These are phyloP conservation scores for Auriscalpium orientale DNA, from an alignment of 768 basidiomycete genomes.

Conservation along the genomic window DNA sequence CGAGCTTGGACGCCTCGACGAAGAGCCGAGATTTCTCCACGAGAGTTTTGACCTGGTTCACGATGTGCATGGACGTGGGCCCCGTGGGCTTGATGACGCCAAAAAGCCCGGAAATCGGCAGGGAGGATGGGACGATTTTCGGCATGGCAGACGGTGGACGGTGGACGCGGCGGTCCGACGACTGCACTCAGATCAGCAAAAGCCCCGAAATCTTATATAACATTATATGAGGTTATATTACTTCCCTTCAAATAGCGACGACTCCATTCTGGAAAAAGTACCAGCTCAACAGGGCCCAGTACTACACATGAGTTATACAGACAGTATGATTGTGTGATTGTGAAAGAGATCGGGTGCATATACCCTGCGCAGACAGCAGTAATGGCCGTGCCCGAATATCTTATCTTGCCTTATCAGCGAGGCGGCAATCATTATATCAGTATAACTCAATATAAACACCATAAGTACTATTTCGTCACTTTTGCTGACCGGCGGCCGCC, in stretches of 20 bases:
- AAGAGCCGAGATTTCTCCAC: constrained; percentile 74
- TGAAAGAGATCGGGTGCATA: no score
- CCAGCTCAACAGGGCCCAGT: no score
- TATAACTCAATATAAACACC: neutral
- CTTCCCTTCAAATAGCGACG: no score
- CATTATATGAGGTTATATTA: no score
- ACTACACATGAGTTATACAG: no score
- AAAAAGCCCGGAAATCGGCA: constrained; percentile 78
- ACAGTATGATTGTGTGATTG: no score
- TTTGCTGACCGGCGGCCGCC: no score
- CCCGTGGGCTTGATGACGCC: constrained; percentile 90
- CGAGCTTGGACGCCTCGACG: constrained; percentile 47
- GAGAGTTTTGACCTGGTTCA: constrained; percentile 82
- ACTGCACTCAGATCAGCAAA: neutral
- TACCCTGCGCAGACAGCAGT: no score
- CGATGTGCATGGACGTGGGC: constrained; percentile 83
- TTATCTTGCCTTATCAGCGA: no score
- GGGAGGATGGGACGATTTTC: constrained; percentile 40
- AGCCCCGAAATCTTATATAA: neutral
- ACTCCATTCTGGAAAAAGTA: no score
- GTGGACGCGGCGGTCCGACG: neutral
- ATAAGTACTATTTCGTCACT: no score
- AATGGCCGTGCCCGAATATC: no score
- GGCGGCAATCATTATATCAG: neutral
- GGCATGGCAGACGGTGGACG: constrained; percentile 44